Evolutionary conservation across 1,284 basidiomycete species (phyloP), one percentile per base, ranked within the genome.

Genomic region (Boletus calvinii): DNA sequence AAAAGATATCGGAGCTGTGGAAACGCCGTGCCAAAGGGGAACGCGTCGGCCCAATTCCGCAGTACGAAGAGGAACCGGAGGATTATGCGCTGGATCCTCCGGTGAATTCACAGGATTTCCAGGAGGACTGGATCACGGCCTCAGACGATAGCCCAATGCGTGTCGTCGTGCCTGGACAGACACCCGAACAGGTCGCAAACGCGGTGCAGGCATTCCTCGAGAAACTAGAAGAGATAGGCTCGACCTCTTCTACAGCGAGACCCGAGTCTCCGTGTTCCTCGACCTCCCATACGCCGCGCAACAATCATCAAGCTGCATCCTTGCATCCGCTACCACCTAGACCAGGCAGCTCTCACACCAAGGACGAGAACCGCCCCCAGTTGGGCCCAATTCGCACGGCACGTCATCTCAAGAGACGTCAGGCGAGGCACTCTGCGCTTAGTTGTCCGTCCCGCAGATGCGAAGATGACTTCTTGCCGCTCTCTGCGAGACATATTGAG

Each of bases 111-210:
- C 61, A 66, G 20, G 68, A 66, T 30, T 71, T 71, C 53, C 57
- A 64, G 48, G 62, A 62, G 11, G 62, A 64, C 26, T 77, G 74
- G 73, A 64, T 64, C 4, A 60, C 61, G 6, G 62, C 58, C 9
- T 60, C 61, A 2, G 65, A 74, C 7, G 57, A 61, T 24, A 48
- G 38, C 8, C 72, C 73, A 24, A 59, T 64, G 20, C 68, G 74
- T 3, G 58, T 73, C 29, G 59, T 77, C 22, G 72, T 75, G 2
- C 74, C 74, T 32, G 74, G 72, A 4, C 68, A 75, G 53, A 60
- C 63, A 3, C 24, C 59, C 0, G 60, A 58, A 37, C 49, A 66
- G 43, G 54, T 76, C 11, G 58, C 56, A 1, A 52, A 59, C 26
- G 48, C 66, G 29, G 57, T 63, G 2, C 56, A 60, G 26, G 61